These are phyloP conservation scores for Tympanopsis confertula DNA, from an alignment of 2,329 filamentous ascomycete genomes.

Conservation along the genomic window DNA sequence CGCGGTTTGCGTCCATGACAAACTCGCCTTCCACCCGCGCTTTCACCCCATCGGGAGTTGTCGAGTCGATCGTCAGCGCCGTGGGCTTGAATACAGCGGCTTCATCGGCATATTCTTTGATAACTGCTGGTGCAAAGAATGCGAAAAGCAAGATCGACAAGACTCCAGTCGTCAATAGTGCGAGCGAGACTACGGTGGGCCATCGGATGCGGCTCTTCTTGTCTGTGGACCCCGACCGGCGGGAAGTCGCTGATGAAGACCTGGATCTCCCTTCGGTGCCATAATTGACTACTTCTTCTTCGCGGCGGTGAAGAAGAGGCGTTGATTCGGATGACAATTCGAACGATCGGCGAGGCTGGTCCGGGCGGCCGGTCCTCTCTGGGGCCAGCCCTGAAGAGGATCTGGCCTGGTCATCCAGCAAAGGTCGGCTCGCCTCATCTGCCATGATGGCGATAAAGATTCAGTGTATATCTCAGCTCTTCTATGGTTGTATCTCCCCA, in stretches of 20 bases:
- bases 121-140: slow-evolving; percentile 69
- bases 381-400: background rate
- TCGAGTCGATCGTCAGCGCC: slow-evolving; percentile 72
- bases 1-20: slow-evolving; percentile 65
- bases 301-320: slow-evolving; percentile 26
- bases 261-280: slow-evolving; percentile 12
- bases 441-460: slow-evolving; percentile 14
- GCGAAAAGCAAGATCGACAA: slow-evolving; percentile 64
- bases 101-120: slow-evolving; percentile 78
- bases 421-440: slow-evolving; percentile 17
- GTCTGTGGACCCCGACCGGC: too few relatives aligned
- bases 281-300: slow-evolving; percentile 15
- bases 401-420: slow-evolving; percentile 9
- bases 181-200: slow-evolving; percentile 68
- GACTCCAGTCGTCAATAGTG: slow-evolving; percentile 48
- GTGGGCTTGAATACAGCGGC: slow-evolving; percentile 74
- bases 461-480: background rate
- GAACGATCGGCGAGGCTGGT: slow-evolving; percentile 12
- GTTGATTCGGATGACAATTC: slow-evolving; percentile 26
- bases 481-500: background rate
- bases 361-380: too few relatives aligned
- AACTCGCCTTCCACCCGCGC: slow-evolving; percentile 76
- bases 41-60: slow-evolving; percentile 67
- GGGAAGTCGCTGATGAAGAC: too few relatives aligned
- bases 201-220: slow-evolving; percentile 39